These are phyloP conservation scores for Chlorociboria aeruginascens DNA, from an alignment of 495 filamentous ascomycete genomes.

Conservation along the genomic window DNA sequence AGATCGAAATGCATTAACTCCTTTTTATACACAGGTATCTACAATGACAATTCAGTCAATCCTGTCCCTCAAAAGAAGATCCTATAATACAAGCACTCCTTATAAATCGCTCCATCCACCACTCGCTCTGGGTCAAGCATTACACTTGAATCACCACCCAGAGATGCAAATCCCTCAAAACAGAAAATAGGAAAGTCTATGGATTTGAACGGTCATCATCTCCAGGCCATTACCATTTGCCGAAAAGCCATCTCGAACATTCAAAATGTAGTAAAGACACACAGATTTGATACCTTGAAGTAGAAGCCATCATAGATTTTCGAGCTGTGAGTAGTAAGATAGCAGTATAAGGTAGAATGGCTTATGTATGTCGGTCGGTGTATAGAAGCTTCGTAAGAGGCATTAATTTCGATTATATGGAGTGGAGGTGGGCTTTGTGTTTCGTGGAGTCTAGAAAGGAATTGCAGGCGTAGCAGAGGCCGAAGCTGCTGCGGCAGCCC, in stretches of 20 bases:
- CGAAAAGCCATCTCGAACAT: slow-evolving; percentile 6
- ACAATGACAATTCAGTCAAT: slow-evolving; percentile 13
- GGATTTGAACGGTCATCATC: slow-evolving; percentile 14
- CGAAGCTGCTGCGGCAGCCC: slow-evolving; percentile 27
- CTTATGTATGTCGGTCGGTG: slow-evolving; percentile 1
- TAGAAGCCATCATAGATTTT: too few relatives aligned
- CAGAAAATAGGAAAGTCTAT: slow-evolving; percentile 18
- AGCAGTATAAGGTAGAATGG: slow-evolving; percentile 4
- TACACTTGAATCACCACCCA: slow-evolving; percentile 11
- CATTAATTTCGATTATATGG: slow-evolving; percentile 17
- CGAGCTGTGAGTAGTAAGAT: slow-evolving; percentile 1
- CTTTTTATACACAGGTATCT: slow-evolving; percentile 20
- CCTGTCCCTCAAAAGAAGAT: slow-evolving; percentile 12
- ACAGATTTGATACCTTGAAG: slow-evolving; percentile 3
- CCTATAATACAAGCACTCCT: slow-evolving; percentile 14
- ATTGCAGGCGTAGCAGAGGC: slow-evolving; percentile 28
- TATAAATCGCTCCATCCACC: not conserved
- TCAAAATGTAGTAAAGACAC: not conserved
- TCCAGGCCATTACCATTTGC: slow-evolving; percentile 16
- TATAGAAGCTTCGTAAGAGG: slow-evolving; percentile 7
- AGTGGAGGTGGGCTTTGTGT: slow-evolving; percentile 15
- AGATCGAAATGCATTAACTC: not conserved
- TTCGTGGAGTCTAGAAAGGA: slow-evolving; percentile 35
- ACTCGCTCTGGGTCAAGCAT: not conserved
- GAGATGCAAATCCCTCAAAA: slow-evolving; percentile 11